phyloP scores from a whole-genome alignment of 2,329 filamentous ascomycete species.

The Ascochyta pisi region DNA sequence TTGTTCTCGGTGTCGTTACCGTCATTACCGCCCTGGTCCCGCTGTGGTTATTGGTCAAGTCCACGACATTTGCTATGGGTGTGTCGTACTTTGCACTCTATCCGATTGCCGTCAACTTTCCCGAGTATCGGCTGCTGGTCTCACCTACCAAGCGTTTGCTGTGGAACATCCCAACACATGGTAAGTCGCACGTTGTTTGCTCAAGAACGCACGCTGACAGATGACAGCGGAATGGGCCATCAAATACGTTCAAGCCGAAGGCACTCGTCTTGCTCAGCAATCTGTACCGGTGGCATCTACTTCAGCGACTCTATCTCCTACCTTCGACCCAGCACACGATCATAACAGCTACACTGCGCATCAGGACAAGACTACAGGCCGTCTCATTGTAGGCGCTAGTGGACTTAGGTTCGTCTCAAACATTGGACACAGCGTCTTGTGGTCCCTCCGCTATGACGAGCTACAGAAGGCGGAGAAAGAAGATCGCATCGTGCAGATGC shows the following conservation, averaged over 20 bases:
- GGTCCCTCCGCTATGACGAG: conserved; percentile 23
- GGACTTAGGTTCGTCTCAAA: conserved; percentile 30
- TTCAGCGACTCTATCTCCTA: background rate
- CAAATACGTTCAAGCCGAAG: conserved; percentile 39
- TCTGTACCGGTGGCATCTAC: background rate
- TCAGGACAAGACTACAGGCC: conserved; percentile 22
- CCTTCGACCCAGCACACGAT: conserved; percentile 14
- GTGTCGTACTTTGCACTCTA: conserved; percentile 46
- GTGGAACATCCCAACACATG: conserved; percentile 49
- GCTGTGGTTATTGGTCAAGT: conserved; percentile 39
- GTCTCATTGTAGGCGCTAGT: conserved; percentile 24
- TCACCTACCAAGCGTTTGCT: conserved; percentile 45
- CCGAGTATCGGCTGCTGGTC: conserved; percentile 46
- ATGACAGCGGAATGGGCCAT: conserved; percentile 44
- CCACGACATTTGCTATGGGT: conserved; percentile 36
- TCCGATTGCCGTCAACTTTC: conserved; percentile 43
- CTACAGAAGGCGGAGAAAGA: conserved; percentile 35
- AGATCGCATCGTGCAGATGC: conserved; percentile 29
- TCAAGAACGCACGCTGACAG: background rate
- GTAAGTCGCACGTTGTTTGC: conserved; percentile 5
- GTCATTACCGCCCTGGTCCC: conserved; percentile 33
- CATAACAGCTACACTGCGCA: conserved; percentile 32
- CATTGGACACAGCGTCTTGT: conserved; percentile 19
- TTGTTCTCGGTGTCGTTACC: conserved; percentile 28
- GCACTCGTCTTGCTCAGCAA: conserved; percentile 9